Base-by-base conservation (phyloP, 495 filamentous ascomycete species). In the Penicillium roqueforti region DNA sequence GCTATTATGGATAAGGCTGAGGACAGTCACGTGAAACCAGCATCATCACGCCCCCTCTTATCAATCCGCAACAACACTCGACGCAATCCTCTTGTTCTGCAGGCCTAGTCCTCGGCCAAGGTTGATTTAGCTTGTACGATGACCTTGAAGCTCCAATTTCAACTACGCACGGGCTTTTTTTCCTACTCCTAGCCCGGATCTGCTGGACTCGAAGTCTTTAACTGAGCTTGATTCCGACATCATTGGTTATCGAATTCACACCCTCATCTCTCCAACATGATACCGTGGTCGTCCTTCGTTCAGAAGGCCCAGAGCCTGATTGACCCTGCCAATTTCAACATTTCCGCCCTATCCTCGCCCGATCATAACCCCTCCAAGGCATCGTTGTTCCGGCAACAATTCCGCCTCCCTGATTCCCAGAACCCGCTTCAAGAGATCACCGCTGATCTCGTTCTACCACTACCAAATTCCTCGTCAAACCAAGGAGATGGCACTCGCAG, bases 261-360 rank as follows among this genome's bases (percentile, higher is more conserved):
- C 32, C 5, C 34, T 32, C 22, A 14, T 26, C 37, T 53, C 45
- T 43, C 20, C 64, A 71, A 50, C 67, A 90, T 89, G 87, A 86
- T 89, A 72, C 87, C 85, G 70, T 79, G 95, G 74, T 85, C 84
- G 55, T 87, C 83, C 68, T 85, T 98, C 68, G 87, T 97, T 58
- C 91, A 96, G 73, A 96, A 92, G 78, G 93, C 93, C 51, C 86
- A 91, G 73, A 91, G 92, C 66, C 79, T 96, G 72, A 93, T 98
- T 76, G 91, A 93, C 73, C 87, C 86, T 40, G 83, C 83, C 59
- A 85, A 86, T 70, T 77, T 77, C 60, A 74, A 59, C 25, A 80
- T 85, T 60, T 78, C 81, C 52, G 82, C 79, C 66, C 72, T 87
- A 64, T 82, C 82, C 51, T 77, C 85, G 53, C 77, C 85, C 54